Evolutionary conservation across 2,329 filamentous ascomycete species (phyloP), one percentile per base, ranked within the genome.

Genomic region (Colletotrichum truncatum): DNA sequence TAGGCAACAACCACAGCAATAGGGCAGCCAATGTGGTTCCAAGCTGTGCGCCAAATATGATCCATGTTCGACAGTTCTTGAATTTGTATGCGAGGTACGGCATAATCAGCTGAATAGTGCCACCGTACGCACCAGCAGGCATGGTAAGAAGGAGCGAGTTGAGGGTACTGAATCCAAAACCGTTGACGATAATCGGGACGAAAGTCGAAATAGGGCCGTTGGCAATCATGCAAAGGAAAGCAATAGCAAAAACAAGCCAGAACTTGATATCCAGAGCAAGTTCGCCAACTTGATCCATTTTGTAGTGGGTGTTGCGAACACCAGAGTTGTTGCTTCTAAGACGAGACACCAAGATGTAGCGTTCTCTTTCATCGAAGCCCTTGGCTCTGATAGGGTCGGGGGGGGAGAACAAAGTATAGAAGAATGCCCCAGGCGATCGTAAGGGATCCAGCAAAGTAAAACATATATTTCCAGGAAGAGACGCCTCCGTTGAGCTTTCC

Each of bases 161-260:
- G 9, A 84, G 74, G 0, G 76, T 75, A 54, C 70, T 78, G 67
- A 81, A 84, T 2, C 81, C 81, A 26, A 84, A 77, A 1, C 77
- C 77, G 14, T 78, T 75, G 68, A 84, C 80, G 59, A 83, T 81
- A 38, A 83, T 80, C 4, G 80, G 78, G 0, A 75, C 75, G 60
- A 84, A 83, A 0, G 80, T 81, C 1, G 79, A 80, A 18, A 82
- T 79, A 4, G 80, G 78, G 0, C 78, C 81, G 49, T 82, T 82
- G 18, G 80, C 77, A 41, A 82, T 76, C 75, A 81, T 79, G 64
- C 76, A 75, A 2, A 80, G 73, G 49, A 78, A 72, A 1, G 76
- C 74, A 12, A 79, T 77, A 30, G 74, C 69, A 56, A 82, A 82
- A 2, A 76, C 54, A 3, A 76, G 46, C 80, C 80, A 82, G 68